Evolutionary conservation across 1,139 yeast genomes (phyloP).

Genomic region (Magnusiomyces paraingens): DNA sequence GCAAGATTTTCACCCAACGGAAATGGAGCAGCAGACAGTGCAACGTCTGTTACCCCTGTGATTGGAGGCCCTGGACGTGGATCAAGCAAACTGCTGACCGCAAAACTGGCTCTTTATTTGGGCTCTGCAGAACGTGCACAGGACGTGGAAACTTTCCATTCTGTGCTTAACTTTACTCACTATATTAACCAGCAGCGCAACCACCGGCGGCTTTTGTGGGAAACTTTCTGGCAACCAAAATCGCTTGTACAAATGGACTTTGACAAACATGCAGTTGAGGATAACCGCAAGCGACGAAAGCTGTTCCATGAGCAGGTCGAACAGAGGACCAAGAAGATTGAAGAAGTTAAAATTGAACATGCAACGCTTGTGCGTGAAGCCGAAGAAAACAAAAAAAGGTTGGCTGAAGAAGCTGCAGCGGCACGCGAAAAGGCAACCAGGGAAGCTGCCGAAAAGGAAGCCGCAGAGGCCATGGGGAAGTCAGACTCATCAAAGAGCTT

Average conservation of each 20-base stretch:
- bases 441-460: too few relatives aligned
- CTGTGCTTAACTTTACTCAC: constrained; percentile 29
- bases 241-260: constrained; percentile 18
- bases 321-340: constrained; percentile 6
- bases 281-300: constrained; percentile 12
- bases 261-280: constrained; percentile 15
- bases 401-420: constrained; percentile 7
- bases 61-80: constrained; percentile 12
- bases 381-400: constrained; percentile 10
- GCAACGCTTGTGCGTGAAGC: constrained; percentile 12
- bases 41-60: background rate
- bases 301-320: constrained; percentile 9
- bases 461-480: too few relatives aligned
- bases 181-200: constrained; percentile 27
- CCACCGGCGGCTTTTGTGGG: constrained; percentile 29
- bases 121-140: constrained; percentile 16
- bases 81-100: constrained; percentile 10
- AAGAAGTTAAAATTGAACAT: background rate
- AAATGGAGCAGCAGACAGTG: constrained; percentile 5
- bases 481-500: too few relatives aligned
- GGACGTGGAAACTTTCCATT: constrained; percentile 26
- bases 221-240: constrained; percentile 29
- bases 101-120: constrained; percentile 14
- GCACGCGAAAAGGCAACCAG: background rate
- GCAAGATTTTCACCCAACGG: constrained; percentile 3